A percentile compares a stretch with the other conserved stretches of the same genome.
Evolutionary conservation across 2,329 filamentous ascomycete species (phyloP).

Genomic region (Penicillium hesseltinei): DNA sequence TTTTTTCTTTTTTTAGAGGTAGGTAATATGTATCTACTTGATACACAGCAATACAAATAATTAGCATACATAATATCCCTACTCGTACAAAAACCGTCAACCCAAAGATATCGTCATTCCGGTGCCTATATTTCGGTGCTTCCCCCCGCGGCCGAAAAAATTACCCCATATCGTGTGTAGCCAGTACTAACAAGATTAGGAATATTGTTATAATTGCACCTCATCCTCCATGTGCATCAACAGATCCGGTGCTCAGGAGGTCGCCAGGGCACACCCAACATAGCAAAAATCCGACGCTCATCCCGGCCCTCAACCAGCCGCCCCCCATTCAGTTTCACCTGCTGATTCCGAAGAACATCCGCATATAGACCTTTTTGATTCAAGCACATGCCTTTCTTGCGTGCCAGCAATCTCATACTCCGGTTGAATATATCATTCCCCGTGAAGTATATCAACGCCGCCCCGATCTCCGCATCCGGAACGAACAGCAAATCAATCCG

Average conservation of each 20-base stretch:
- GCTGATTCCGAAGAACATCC: constrained; percentile 62
- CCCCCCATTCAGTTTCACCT: constrained; percentile 64
- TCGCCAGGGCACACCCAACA: constrained; percentile 80
- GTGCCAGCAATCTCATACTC: constrained; percentile 75
- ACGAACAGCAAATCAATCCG: constrained; percentile 84
- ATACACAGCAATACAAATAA: neutral
- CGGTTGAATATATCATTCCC: constrained; percentile 94
- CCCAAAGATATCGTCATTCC: neutral
- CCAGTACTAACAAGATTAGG: neutral
- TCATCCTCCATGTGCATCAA: constrained; percentile 39
- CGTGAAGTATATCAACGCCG: constrained; percentile 90
- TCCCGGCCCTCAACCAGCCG: constrained; percentile 69
- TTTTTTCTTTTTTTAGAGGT: neutral
- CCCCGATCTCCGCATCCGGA: constrained; percentile 74
- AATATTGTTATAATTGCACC: neutral
- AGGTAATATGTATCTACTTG: neutral
- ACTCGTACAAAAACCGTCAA: neutral
- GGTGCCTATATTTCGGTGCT: neutral
- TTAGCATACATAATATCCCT: neutral
- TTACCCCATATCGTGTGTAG: neutral
- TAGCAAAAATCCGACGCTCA: constrained; percentile 78
- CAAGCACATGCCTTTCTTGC: constrained; percentile 76
- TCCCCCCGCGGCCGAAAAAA: neutral
- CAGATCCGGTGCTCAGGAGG: constrained; percentile 74
- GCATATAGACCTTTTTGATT: constrained; percentile 80